phyloP scores from a whole-genome alignment of 225 moss, liverwort and hornwort genomes.

The Rhytidiadelphus loreus region DNA sequence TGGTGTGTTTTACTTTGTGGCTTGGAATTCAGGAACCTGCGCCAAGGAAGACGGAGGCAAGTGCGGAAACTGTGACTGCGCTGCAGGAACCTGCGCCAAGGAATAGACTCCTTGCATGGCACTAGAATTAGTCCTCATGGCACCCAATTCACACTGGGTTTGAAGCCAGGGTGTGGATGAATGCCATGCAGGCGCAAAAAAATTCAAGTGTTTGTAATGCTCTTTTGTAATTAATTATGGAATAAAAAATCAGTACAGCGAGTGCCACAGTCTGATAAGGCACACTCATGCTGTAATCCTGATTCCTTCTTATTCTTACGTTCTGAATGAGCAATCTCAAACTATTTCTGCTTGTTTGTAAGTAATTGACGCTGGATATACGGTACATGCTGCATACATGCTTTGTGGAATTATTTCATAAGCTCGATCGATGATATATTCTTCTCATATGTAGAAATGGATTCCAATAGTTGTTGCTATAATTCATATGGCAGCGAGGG shows the following conservation, averaged over 20 bases:
- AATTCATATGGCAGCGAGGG: neutral
- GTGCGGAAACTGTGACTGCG: conserved; percentile 36
- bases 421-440: neutral
- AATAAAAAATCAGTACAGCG: neutral
- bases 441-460: neutral
- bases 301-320: neutral
- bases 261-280: neutral
- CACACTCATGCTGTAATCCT: neutral
- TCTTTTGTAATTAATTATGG: neutral
- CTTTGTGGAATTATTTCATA: neutral
- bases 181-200: neutral
- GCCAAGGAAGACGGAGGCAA: conserved; percentile 35
- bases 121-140: neutral
- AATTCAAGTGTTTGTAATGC: neutral
- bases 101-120: conserved; percentile 1
- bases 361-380: neutral
- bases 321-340: neutral
- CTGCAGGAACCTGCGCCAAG: conserved; percentile 35
- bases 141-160: neutral
- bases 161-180: neutral
- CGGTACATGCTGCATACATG: neutral
- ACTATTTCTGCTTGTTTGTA: neutral
- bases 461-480: neutral
- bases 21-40: conserved; percentile 7
- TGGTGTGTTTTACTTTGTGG: neutral